Base-by-base conservation (phyloP, 2,329 filamentous ascomycete genomes). In the Bipolaris sorokiniana region DNA sequence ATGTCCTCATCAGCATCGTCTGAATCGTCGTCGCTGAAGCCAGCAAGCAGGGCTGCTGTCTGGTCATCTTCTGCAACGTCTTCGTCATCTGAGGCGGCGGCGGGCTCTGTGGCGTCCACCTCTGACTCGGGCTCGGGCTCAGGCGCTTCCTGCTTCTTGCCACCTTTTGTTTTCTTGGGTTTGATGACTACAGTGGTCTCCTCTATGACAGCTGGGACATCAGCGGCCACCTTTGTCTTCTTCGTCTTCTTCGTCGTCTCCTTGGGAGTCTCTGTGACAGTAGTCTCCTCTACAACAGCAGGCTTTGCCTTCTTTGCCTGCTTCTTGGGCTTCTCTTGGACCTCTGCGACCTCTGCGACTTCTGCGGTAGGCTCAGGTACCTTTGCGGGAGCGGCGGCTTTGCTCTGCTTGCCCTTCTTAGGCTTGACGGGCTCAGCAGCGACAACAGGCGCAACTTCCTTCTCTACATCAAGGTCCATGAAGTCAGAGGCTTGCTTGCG, bases 41-140 rank as follows among this genome's bases (percentile, higher is more conserved):
- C 81, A 58, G 80, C 79, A 23, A 83, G 78, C 16, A 83, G 75
- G 7, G 79, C 80, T n/a, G 78, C 79, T 28, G 80, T 82, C 65
- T 82, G 80, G 66, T 82, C 80, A 37, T 79, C 79, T 18, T 76
- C 73, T 7, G 37, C 63, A 5, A 47, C 58, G 28, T 65, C 65
- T 15, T 65, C 65, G 7, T 62, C 64, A 31, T 66, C 65, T 7
- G 56, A 63, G 10, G 52, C 52, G 6, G 52, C 61, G 3, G 48
- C 52, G 31, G 54, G 44, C 13, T 69, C 63, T 6, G 61, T 54
- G 16, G 59, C 53, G 11, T 68, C 63, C 13, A 63, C 64, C 34
- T 62, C 64, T 7, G 50, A 50, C 28, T 31, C 28, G 10, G 28
- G 28, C 28, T 31, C 28, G 13, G 28, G 10, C 33, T 53, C 49